Evolutionary conservation across 2,329 filamentous ascomycete genomes (phyloP).

Genomic region (Cladosporium halotolerans): DNA sequence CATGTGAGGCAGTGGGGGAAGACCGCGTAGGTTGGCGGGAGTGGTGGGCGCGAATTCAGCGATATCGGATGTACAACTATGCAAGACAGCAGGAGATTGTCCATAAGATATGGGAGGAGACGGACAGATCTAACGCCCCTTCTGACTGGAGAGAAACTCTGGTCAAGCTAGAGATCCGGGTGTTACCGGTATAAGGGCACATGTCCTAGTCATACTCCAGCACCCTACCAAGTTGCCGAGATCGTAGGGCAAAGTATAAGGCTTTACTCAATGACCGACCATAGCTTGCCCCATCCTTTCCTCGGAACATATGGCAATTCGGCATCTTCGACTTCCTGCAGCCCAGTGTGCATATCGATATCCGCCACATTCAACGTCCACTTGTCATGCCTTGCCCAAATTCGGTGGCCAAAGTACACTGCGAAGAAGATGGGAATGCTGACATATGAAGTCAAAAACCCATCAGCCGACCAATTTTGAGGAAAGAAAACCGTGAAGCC

Average conservation of each 20-base stretch:
- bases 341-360: conserved; percentile 47
- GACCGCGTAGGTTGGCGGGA: neutral
- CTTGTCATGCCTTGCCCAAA: conserved; percentile 41
- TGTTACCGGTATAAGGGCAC: neutral
- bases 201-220: neutral
- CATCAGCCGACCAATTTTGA: conserved; percentile 53
- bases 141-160: neutral
- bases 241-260: neutral
- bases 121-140: neutral
- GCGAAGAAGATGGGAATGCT: conserved; percentile 56
- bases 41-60: neutral
- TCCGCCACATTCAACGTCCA: conserved; percentile 46
- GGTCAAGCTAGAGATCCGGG: neutral
- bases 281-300: neutral
- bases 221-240: neutral
- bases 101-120: neutral
- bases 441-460: conserved; percentile 63
- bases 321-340: conserved; percentile 21
- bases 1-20: neutral
- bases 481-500: conserved; percentile 71
- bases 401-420: conserved; percentile 50
- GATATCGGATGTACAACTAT: neutral
- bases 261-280: neutral
- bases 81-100: neutral
- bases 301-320: neutral